Percentiles rank a stretch among this genome's conserved stretches.
phyloP scores from a whole-genome alignment of 2,329 filamentous ascomycete genomes.

The Aschersonia sp. region DNA sequence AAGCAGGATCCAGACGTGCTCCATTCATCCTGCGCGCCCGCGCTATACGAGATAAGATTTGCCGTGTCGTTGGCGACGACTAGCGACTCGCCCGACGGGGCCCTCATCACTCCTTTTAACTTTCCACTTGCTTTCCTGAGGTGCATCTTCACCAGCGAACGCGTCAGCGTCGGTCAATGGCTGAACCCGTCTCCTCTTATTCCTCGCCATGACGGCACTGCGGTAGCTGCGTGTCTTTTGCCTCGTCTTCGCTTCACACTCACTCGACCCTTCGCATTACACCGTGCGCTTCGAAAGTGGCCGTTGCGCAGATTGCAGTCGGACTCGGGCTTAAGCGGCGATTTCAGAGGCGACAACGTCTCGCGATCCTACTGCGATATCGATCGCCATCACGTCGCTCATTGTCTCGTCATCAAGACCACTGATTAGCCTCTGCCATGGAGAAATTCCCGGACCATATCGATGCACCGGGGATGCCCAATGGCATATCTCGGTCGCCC shows the following conservation, averaged over 20 bases:
- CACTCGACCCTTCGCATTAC: background rate
- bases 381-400: background rate
- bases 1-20: too few species aligned
- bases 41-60: background rate
- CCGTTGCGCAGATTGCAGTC: background rate
- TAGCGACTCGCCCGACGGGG: too few species aligned
- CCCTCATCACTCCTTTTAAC: too few species aligned
- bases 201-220: slow-evolving; percentile 1
- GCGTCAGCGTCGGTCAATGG: background rate
- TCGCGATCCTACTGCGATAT: background rate
- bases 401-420: background rate
- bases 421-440: slow-evolving; percentile 14
- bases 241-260: background rate
- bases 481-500: slow-evolving; percentile 11
- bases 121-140: background rate
- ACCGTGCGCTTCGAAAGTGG: background rate
- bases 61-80: background rate
- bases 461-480: slow-evolving; percentile 22
- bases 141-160: background rate
- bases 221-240: background rate
- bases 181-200: background rate
- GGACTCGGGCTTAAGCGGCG: background rate
- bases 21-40: too few species aligned
- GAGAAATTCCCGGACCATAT: slow-evolving; percentile 45
- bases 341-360: background rate